These are phyloP conservation scores for Penicillium alfredii DNA, from an alignment of 495 filamentous ascomycete genomes.

Conservation along the genomic window DNA sequence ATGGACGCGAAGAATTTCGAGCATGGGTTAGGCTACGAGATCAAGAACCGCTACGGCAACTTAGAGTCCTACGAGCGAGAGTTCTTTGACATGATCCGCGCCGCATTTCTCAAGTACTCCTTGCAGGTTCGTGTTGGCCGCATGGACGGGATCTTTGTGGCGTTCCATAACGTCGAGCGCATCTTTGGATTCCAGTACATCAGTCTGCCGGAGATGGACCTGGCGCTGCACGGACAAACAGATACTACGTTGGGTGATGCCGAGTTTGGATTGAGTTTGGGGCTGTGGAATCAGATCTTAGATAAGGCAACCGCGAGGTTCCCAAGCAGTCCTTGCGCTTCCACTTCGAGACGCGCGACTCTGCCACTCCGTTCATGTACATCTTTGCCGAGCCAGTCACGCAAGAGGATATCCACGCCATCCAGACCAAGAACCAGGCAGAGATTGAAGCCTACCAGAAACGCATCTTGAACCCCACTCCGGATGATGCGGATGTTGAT, in stretches of 20 bases:
- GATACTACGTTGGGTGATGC: slow-evolving; percentile 64
- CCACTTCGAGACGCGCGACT: slow-evolving; percentile 74
- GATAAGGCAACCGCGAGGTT: slow-evolving; percentile 66
- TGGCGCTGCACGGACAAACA: slow-evolving; percentile 66
- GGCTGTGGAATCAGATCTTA: slow-evolving; percentile 69
- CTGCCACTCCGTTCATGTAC: slow-evolving; percentile 65
- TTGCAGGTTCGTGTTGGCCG: slow-evolving; percentile 92
- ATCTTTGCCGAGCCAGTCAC: slow-evolving; percentile 83
- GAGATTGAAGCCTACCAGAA: slow-evolving; percentile 64
- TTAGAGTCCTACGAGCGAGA: slow-evolving; percentile 94
- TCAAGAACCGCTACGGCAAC: slow-evolving; percentile 61
- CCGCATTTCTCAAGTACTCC: slow-evolving; percentile 94
- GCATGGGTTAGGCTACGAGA: slow-evolving; percentile 81
- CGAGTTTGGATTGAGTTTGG: slow-evolving; percentile 80
- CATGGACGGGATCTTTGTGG: slow-evolving; percentile 99
- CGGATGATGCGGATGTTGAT: slow-evolving; percentile 19
- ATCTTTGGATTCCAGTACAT: slow-evolving; percentile 99
- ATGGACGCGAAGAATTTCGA: slow-evolving; percentile 72
- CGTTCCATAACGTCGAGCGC: slow-evolving; percentile 88
- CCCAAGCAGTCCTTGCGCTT: slow-evolving; percentile 66
- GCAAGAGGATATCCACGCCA: slow-evolving; percentile 59
- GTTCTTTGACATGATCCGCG: slow-evolving; percentile 92
- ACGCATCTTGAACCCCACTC: slow-evolving; percentile 40
- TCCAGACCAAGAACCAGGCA: slow-evolving; percentile 60
- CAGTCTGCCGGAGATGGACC: slow-evolving; percentile 78